Evolutionary conservation across 164 flowering plant genomes (phyloP).

Genomic region (Chloranthus sessilifolius): DNA sequence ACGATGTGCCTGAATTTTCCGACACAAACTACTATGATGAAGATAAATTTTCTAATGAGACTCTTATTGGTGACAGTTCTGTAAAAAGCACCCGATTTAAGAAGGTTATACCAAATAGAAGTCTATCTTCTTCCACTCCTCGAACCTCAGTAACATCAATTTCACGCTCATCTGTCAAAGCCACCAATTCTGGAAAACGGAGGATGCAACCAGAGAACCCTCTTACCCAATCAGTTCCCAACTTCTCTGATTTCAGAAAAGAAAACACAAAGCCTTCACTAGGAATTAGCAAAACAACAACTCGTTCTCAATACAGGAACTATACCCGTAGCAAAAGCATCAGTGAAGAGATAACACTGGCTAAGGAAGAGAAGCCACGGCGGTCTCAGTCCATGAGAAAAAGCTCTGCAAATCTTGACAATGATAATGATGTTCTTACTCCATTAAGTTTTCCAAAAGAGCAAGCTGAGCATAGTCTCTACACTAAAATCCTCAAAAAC

Average conservation of each 20-base stretch:
- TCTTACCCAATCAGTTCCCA: slow-evolving; percentile 85
- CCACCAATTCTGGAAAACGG: slow-evolving; percentile 47
- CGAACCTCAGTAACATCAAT: slow-evolving; percentile 40
- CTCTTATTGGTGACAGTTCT: slow-evolving; percentile 34
- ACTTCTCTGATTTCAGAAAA: slow-evolving; percentile 75
- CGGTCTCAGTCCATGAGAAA: slow-evolving; percentile 48
- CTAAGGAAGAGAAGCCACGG: slow-evolving; percentile 61
- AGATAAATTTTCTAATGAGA: no score
- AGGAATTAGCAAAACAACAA: slow-evolving; percentile 39
- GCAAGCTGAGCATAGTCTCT: slow-evolving; percentile 29
- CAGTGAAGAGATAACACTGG: slow-evolving; percentile 38
- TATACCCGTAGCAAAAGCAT: slow-evolving; percentile 55
- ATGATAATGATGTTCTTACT: slow-evolving; percentile 41
- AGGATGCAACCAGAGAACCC: slow-evolving; percentile 58
- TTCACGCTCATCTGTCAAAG: slow-evolving; percentile 51
- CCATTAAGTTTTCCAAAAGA: slow-evolving; percentile 42
- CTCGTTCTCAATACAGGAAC: slow-evolving; percentile 48
- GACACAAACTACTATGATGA: no score
- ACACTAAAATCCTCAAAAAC: slow-evolving; percentile 29
- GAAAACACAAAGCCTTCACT: slow-evolving; percentile 73
- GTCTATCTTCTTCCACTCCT: slow-evolving; percentile 45
- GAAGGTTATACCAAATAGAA: slow-evolving; percentile 44
- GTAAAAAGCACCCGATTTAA: slow-evolving; percentile 42
- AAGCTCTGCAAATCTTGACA: slow-evolving; percentile 38
- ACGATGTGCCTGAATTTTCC: no score